Conservation (phyloP, 331 rosid genomes). For the Arachis monticola region DNA sequence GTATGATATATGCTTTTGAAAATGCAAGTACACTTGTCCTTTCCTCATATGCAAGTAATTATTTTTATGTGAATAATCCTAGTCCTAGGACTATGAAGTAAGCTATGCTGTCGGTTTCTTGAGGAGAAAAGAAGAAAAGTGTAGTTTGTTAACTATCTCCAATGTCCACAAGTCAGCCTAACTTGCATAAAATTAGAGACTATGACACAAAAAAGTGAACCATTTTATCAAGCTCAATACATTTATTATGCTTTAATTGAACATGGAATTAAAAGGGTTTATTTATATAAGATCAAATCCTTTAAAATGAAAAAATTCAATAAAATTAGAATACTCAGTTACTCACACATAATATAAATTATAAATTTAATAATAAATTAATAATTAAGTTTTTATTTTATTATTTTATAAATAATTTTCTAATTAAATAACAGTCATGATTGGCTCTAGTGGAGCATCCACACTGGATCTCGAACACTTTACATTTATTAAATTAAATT, state of each 20-base stretch:
- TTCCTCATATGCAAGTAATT: background rate
- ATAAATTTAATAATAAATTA: too few relatives aligned
- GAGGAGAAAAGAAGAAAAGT: background rate
- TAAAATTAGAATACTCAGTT: too few relatives aligned
- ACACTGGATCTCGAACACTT: background rate
- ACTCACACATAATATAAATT: too few relatives aligned
- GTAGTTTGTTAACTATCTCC: background rate
- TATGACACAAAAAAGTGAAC: background rate
- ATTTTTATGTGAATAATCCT: background rate
- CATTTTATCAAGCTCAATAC: background rate
- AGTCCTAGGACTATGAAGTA: background rate
- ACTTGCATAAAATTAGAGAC: background rate
- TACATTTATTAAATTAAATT: too few relatives aligned
- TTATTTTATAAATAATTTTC: too few relatives aligned
- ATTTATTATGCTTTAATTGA: background rate
- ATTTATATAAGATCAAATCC: too few relatives aligned
- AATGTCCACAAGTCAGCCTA: slow-evolving; percentile 15
- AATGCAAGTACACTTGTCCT: slow-evolving; percentile 30
- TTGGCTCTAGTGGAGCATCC: background rate
- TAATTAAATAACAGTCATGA: background rate
- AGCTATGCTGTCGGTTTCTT: slow-evolving; percentile 21
- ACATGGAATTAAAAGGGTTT: background rate
- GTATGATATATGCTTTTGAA: slow-evolving; percentile 5
- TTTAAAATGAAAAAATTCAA: too few relatives aligned
- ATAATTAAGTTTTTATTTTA: too few relatives aligned